Evolutionary conservation across 164 flowering plant species (phyloP), one percentile per base, ranked within the genome.

Genomic region (Magnolia changhungtana): DNA sequence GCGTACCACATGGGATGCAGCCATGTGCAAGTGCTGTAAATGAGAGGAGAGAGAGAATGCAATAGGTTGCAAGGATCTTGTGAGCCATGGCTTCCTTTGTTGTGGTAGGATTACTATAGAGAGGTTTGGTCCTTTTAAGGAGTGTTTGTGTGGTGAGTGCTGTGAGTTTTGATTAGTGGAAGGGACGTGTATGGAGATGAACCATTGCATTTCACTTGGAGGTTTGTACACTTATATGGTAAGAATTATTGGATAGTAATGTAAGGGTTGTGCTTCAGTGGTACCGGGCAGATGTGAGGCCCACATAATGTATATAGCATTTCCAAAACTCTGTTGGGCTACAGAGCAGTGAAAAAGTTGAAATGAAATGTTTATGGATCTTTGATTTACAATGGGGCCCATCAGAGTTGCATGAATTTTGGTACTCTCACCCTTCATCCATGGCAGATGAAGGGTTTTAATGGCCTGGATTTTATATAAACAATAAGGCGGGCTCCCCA

Each of bases 111-210:
- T 1, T 24, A 6, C 65, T 23, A 9, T 24, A 9, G 45, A 37
- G 71, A 7, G 2, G 29, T 4, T 31, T 67, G 14, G 71, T 13
- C 71, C 45, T 31, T 67, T 31, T 67, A 67, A 67, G 29, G 50
- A 4, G 70, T 24, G 70, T 29, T 67, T 67, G 49, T 67, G 70
- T 23, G 49, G 70, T 67, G 50, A 50, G 18, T 13, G n/a, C 14
- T 27, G 50, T 67, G 71, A 67, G 49, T 18, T 31, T 55, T 67
- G 71, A 67, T 67, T 67, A 50, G 71, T 67, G 71, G 71, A 67
- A 67, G 50, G 14, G 71, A 67, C 8, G 10, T 29, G 71, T 4
- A 67, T 67, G n/a, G 50, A 31, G 71, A 67, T 67, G 27, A 64
- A 67, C 61, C 61, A 2, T 67, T 31, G 49, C 13, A 31, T 2